Percentiles rank a stretch among this genome's conserved stretches.
Conservation (phyloP, 2,329 filamentous ascomycete genomes). For the Epichloe uncinata region DNA sequence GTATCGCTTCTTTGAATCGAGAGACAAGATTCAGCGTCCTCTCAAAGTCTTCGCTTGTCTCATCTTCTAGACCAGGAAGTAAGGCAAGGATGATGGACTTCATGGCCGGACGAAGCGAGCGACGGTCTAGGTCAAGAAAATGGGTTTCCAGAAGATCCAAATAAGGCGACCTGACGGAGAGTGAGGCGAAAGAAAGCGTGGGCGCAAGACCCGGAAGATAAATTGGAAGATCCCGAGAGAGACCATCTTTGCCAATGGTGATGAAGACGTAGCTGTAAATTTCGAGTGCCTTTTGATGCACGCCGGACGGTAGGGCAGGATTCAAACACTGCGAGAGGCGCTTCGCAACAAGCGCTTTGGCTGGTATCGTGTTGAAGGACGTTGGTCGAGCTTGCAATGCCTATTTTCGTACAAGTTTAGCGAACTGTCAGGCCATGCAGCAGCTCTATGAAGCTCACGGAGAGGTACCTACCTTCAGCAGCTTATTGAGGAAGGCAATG, state of each 20-base stretch:
- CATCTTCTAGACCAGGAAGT: conserved; percentile 84
- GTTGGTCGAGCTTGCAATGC: conserved; percentile 77
- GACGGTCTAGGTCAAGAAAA: conserved; percentile 57
- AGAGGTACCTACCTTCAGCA: conserved; percentile 74
- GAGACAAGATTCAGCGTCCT: conserved; percentile 68
- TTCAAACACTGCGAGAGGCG: conserved; percentile 92
- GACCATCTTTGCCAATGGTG: conserved; percentile 65
- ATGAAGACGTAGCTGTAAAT: conserved; percentile 85
- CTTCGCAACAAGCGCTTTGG: conserved; percentile 73
- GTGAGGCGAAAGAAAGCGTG: conserved; percentile 85
- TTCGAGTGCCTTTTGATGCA: conserved; percentile 94
- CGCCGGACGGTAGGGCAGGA: conserved; percentile 81
- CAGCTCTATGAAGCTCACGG: background rate
- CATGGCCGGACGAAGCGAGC: conserved; percentile 68
- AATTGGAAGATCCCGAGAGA: conserved; percentile 70
- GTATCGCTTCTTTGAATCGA: conserved; percentile 57
- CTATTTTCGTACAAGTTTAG: conserved; percentile 27
- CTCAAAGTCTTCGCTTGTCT: conserved; percentile 95
- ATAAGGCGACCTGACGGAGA: conserved; percentile 77
- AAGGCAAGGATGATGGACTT: conserved; percentile 85
- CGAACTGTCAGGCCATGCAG: background rate
- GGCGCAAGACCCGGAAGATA: conserved; percentile 84
- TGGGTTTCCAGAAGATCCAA: conserved; percentile 73
- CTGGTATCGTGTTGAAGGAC: conserved; percentile 59
- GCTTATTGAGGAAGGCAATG: conserved; percentile 84